phyloP scores from a whole-genome alignment of 139 green algal species.

The Tetraselmis chui region DNA sequence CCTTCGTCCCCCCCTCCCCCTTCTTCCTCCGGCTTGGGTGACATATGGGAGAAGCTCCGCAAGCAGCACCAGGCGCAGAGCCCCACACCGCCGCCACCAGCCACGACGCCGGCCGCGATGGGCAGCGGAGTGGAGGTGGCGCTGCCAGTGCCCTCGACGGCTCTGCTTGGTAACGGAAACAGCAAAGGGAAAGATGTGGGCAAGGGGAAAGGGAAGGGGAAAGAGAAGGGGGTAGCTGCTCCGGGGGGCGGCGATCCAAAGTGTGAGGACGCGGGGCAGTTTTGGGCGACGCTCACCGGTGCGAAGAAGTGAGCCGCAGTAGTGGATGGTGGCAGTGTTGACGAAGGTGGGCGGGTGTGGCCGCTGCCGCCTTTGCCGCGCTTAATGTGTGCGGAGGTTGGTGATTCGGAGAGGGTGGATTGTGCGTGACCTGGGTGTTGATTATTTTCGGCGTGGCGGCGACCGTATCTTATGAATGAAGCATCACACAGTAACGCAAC shows the following conservation, averaged over 20 bases:
- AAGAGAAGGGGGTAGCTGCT: not conserved
- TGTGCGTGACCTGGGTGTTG: no score
- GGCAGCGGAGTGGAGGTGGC: not conserved
- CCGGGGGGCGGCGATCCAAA: not conserved
- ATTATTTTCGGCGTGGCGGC: no score
- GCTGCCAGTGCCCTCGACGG: not conserved
- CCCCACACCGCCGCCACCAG: not conserved
- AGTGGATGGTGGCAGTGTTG: no score
- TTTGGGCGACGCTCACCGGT: not conserved
- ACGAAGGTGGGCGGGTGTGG: no score
- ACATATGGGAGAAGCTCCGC: not conserved
- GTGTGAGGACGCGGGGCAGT: not conserved
- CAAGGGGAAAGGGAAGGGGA: not conserved
- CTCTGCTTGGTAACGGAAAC: not conserved
- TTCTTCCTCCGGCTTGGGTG: not conserved
- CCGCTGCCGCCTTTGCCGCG: no score
- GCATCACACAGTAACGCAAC: no score
- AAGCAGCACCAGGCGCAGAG: not conserved
- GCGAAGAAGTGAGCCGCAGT: not conserved
- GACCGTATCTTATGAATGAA: no score
- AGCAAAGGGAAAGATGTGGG: no score
- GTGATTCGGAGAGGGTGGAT: no score
- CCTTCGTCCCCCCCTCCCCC: no score
- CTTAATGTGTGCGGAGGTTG: no score
- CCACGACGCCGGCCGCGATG: not conserved